These are phyloP conservation scores for Ophiocordyceps camponoti-saundersi DNA, from an alignment of 2,329 filamentous ascomycete species.

Conservation along the genomic window DNA sequence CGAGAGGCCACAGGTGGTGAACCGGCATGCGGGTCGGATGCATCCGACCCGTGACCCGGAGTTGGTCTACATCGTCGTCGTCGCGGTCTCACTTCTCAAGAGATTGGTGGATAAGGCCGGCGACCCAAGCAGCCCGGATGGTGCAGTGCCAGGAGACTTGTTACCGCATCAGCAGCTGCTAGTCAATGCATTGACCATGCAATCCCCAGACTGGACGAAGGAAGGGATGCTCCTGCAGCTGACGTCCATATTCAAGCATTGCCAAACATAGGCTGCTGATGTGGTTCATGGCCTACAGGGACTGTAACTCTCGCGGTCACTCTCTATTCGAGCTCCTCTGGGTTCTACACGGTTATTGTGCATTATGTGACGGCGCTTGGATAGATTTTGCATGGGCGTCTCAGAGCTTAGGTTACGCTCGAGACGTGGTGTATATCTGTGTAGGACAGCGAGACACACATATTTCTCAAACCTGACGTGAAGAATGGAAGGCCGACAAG, in stretches of 20 bases:
- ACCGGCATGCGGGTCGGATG: conserved; percentile 14
- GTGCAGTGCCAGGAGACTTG: conserved; percentile 39
- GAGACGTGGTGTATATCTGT: conserved; percentile 9
- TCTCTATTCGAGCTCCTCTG: too few species aligned
- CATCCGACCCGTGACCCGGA: conserved; percentile 27
- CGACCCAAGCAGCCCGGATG: conserved; percentile 33
- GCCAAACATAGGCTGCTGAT: conserved; percentile 3
- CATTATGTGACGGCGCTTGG: conserved; percentile 7
- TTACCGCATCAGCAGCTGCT: conserved; percentile 52
- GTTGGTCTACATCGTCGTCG: conserved; percentile 45
- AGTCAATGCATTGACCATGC: conserved; percentile 49
- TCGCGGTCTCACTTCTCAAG: conserved; percentile 51
- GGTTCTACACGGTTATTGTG: conserved; percentile 1
- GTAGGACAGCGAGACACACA: conserved; percentile 7
- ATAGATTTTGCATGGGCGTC: conserved; percentile 7
- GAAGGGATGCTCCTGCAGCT: conserved; percentile 53
- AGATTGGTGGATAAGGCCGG: conserved; percentile 50
- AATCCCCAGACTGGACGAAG: conserved; percentile 42
- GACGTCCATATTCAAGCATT: conserved; percentile 31
- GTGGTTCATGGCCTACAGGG: too few species aligned
- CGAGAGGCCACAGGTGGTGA: conserved; percentile 15
- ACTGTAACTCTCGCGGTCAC: too few species aligned
- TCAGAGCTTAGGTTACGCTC: background rate
- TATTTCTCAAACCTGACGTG: conserved; percentile 7
- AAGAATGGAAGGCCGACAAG: background rate